A percentile compares a stretch with the other conserved stretches of the same genome.
Evolutionary conservation across 106 monocot species (phyloP).

Genomic region (Apostasia ramifera): DNA sequence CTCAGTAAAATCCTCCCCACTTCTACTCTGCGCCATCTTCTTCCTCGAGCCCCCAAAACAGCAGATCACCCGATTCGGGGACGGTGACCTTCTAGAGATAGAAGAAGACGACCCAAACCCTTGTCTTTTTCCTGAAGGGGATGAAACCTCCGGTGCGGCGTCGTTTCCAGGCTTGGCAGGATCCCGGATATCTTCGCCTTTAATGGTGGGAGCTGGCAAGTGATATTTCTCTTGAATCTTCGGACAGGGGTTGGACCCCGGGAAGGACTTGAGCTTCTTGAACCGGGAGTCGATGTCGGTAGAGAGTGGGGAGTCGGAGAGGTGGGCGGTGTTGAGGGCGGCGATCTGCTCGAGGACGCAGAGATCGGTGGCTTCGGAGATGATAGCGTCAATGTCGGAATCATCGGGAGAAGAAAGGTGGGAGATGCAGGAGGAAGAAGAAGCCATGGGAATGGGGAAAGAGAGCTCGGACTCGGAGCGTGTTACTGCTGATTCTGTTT

Average conservation of each 20-base stretch:
- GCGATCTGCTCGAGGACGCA: slow-evolving; percentile 55
- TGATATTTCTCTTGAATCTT: no score
- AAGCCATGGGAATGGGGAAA: slow-evolving; percentile 4
- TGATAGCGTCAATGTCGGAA: slow-evolving; percentile 36
- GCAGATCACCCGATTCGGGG: slow-evolving; percentile 31
- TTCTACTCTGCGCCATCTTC: slow-evolving; percentile 19
- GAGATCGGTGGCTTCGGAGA: slow-evolving; percentile 55
- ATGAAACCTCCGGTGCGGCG: no score
- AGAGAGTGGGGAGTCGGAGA: slow-evolving; percentile 37
- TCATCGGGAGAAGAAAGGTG: slow-evolving; percentile 12
- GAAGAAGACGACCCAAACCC: background rate
- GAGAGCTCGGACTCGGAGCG: no score
- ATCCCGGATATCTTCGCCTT: background rate
- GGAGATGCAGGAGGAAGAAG: slow-evolving; percentile 11
- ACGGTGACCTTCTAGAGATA: slow-evolving; percentile 1
- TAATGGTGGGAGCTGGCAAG: no score
- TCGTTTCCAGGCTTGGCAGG: background rate
- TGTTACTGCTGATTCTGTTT: no score
- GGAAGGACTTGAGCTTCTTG: slow-evolving; percentile 59
- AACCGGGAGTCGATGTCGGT: slow-evolving; percentile 48
- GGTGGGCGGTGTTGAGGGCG: slow-evolving; percentile 57
- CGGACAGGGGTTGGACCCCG: background rate
- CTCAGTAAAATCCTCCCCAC: slow-evolving; percentile 8
- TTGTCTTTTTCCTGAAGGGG: slow-evolving; percentile 14
- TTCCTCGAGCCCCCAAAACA: slow-evolving; percentile 47